A percentile compares a stretch with the other conserved stretches of the same genome.
These are phyloP conservation scores for Porpolomopsis calyptriformis DNA, from an alignment of 768 basidiomycete genomes.

Conservation along the genomic window DNA sequence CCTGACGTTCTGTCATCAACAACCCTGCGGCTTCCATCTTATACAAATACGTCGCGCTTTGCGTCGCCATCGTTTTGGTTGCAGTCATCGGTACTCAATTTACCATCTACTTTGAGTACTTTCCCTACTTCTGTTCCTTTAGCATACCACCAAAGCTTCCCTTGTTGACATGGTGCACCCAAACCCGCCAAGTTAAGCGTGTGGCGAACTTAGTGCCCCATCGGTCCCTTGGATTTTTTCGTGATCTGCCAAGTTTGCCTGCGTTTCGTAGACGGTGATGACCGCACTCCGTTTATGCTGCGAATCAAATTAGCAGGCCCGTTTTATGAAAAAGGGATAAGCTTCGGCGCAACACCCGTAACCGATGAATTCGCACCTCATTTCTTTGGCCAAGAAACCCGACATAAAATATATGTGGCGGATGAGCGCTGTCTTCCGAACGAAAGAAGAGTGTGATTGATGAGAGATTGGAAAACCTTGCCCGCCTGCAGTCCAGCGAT, in stretches of 20 bases:
- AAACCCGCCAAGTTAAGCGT: constrained; percentile 14
- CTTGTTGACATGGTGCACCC: too few species aligned
- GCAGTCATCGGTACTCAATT: too few species aligned
- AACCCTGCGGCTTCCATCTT: too few species aligned
- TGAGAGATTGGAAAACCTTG: constrained; percentile 77
- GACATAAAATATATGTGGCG: constrained; percentile 68
- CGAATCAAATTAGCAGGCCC: neutral
- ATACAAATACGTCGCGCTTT: too few species aligned
- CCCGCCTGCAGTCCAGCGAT: constrained; percentile 41
- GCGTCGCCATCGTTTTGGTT: too few species aligned
- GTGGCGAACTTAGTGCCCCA: constrained; percentile 41
- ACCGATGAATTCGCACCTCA: constrained; percentile 37
- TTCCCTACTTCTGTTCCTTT: too few species aligned
- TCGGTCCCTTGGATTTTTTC: constrained; percentile 76
- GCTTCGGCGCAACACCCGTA: neutral
- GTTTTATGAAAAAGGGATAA: neutral
- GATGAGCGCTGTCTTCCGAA: constrained; percentile 67
- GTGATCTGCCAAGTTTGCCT: constrained; percentile 83
- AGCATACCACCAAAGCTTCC: too few species aligned
- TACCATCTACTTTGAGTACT: too few species aligned
- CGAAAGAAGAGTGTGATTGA: constrained; percentile 80
- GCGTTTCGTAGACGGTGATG: constrained; percentile 79
- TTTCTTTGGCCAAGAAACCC: constrained; percentile 79
- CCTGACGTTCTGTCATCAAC: too few species aligned
- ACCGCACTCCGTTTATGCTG: constrained; percentile 72